Conservation (phyloP, 2,329 filamentous ascomycete species). For the Microcyclospora tardicrescens region DNA sequence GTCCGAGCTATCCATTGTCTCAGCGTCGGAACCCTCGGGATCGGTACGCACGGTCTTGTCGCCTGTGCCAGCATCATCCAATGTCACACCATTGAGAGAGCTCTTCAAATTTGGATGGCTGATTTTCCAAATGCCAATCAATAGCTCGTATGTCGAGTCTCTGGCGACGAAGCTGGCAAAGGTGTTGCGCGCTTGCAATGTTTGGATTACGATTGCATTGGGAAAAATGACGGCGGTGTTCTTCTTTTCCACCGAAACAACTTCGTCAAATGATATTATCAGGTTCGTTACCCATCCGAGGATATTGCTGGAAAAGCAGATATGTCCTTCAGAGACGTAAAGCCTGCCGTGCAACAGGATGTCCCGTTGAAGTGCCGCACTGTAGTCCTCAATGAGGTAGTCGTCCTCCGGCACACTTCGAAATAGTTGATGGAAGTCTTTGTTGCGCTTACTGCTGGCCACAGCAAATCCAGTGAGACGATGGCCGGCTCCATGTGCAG, state of each 20-base stretch:
- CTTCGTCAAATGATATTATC: constrained; percentile 96
- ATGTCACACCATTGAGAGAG: constrained; percentile 73
- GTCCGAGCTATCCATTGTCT: constrained; percentile 51
- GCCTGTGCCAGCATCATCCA: constrained; percentile 63
- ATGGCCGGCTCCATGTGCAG: constrained; percentile 45
- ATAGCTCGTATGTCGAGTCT: constrained; percentile 91
- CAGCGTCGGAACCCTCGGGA: constrained; percentile 35
- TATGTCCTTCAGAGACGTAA: constrained; percentile 92
- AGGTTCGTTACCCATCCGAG: constrained; percentile 95
- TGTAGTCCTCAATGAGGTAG: constrained; percentile 96
- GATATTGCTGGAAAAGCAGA: constrained; percentile 98
- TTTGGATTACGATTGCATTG: constrained; percentile 94
- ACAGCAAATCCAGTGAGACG: constrained; percentile 91
- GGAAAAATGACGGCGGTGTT: constrained; percentile 92
- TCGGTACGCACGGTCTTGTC: constrained; percentile 85
- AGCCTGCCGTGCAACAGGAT: constrained; percentile 87
- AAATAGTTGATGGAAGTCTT: constrained; percentile 87
- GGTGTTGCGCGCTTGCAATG: constrained; percentile 83
- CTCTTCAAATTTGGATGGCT: constrained; percentile 86
- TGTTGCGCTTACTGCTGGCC: constrained; percentile 88
- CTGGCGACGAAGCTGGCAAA: constrained; percentile 92
- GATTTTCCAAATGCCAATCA: constrained; percentile 97
- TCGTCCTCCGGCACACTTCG: constrained; percentile 96
- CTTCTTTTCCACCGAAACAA: constrained; percentile 92
- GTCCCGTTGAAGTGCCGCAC: constrained; percentile 87